Percentiles rank a stretch among this genome's conserved stretches.
Conservation (phyloP, 2,329 filamentous ascomycete species). For the Colletotrichum lindemuthianum region DNA sequence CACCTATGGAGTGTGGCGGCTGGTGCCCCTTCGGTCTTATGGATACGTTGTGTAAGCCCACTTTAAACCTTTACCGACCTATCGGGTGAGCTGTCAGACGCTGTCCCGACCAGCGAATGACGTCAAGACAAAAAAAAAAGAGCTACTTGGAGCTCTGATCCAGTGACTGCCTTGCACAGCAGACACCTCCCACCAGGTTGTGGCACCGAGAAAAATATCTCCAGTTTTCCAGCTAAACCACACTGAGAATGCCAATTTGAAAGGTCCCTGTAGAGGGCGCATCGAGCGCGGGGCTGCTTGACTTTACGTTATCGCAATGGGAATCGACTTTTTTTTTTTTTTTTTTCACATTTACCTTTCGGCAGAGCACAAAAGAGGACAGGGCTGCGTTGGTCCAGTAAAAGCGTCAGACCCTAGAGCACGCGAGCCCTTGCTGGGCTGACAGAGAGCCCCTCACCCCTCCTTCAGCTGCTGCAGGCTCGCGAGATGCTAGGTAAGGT, state of each 20-base stretch:
- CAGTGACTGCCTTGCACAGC: constrained; percentile 17
- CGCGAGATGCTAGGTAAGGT: too few relatives aligned
- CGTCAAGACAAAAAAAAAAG: constrained; percentile 26
- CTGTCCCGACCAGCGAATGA: not conserved
- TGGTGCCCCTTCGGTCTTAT: constrained; percentile 3
- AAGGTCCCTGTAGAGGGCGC: constrained; percentile 9
- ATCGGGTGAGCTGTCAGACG: not conserved
- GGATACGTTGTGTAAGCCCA: not conserved
- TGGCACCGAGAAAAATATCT: too few relatives aligned
- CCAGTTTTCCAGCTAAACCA: too few relatives aligned
- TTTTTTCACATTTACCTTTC: too few relatives aligned
- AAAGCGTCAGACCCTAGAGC: not conserved
- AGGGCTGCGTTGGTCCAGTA: too few relatives aligned
- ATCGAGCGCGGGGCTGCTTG: constrained; percentile 18
- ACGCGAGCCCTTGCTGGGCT: constrained; percentile 25
- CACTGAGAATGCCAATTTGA: constrained; percentile 7
- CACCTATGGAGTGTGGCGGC: not conserved
- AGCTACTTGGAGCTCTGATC: not conserved
- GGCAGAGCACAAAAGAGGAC: too few relatives aligned
- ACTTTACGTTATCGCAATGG: constrained; percentile 6
- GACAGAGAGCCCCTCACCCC: constrained; percentile 5
- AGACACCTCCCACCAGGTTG: too few relatives aligned
- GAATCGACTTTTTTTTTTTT: not conserved
- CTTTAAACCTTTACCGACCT: not conserved
- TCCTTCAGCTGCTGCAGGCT: constrained; percentile 9